phyloP scores from a whole-genome alignment of 1,139 yeast species.

The Pichia sp. region DNA sequence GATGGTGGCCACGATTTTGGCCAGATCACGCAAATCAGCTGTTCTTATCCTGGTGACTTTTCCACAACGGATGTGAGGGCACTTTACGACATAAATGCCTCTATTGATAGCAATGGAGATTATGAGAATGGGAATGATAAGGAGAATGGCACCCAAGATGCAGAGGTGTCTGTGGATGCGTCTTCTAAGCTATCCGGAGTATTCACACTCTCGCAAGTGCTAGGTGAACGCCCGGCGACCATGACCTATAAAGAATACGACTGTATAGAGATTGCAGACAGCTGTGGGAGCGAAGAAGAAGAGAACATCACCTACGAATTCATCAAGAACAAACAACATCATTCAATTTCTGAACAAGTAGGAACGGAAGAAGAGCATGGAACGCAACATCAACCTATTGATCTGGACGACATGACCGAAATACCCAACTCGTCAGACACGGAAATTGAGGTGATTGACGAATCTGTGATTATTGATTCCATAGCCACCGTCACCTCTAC shows the following conservation, averaged over 20 bases:
- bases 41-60: constrained; percentile 7
- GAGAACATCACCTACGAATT: constrained; percentile 1
- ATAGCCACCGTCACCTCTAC: too few species aligned
- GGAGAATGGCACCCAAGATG: not conserved
- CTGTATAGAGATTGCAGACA: constrained; percentile 5
- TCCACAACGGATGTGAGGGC: constrained; percentile 3
- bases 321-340: constrained; percentile 1
- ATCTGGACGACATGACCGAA: constrained; percentile 3
- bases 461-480: too few species aligned
- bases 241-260: not conserved
- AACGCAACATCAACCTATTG: constrained; percentile 19
- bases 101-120: not conserved
- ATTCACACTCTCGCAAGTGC: constrained; percentile 9
- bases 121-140: constrained; percentile 1
- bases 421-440: constrained; percentile 9
- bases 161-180: too few species aligned
- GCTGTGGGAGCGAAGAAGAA: constrained; percentile 6
- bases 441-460: constrained; percentile 3
- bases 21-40: constrained; percentile 6
- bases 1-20: too few species aligned
- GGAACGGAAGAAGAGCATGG: constrained; percentile 7
- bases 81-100: constrained; percentile 6
- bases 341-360: too few species aligned
- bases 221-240: constrained; percentile 6
- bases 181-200: constrained; percentile 13